Evolutionary conservation across 2,329 filamentous ascomycete genomes (phyloP), one percentile per base, ranked within the genome.

Genomic region (Penicillium sp.): DNA sequence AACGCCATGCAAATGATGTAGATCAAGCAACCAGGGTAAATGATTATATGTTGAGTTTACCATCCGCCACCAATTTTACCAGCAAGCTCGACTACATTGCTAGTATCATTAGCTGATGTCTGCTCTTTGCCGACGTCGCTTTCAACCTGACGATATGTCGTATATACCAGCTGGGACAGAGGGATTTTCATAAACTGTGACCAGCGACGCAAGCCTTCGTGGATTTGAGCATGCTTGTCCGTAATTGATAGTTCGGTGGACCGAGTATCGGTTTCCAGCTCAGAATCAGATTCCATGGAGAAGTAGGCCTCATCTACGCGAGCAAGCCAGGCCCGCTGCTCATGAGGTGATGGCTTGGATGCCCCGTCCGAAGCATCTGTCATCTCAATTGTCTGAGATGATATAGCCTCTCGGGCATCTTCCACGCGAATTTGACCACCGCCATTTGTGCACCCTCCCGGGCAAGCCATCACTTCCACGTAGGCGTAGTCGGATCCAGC

Each of bases 401-500:
- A 32, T 30, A 44, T 44, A 11, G 45, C 50, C 32, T 62, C 57
- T 28, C 57, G 52, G 12, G 84, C 78, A 60, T 96, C 92, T 36
- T 87, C 85, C 16, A 86, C 78, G 59, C 95, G 95, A 60, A 98
- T 82, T 69, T 98, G 92, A 1, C 92, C 92, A 25, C 92, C 92
- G 2, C 92, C 92, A 55, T 98, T 98, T 37, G 92, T 98, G 68
- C 92, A 98, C 2, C 92, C 92, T n/a, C 92, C 92, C 0, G 92
- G 92, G 63, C 92, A 98, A 10, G 92, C 92, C 92, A 98, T 98
- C 41, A 98, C 92, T 66, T 98, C 92, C 17, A 96, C 85, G 64
- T 94, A 96, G n/a, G 84, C 76, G 61, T 89, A 89, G 23, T 95
- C 86, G 5, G 76, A 65, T 10, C 55, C 54, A 8, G 54, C 47